Evolutionary conservation across 2,329 filamentous ascomycete genomes (phyloP).

Genomic region (Apiospora sp.): DNA sequence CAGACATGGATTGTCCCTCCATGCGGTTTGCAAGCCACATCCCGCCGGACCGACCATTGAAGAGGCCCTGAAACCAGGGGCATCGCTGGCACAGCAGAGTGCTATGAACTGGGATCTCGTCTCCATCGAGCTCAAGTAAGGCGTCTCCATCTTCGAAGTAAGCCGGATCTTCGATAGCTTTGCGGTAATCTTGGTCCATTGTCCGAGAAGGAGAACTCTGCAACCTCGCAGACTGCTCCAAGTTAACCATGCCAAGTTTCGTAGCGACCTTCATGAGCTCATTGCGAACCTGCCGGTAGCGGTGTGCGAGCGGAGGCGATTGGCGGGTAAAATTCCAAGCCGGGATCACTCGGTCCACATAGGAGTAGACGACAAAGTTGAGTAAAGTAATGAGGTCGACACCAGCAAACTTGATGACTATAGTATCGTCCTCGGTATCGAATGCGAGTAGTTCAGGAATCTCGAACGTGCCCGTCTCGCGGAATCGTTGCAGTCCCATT

Average conservation of each 20-base stretch:
- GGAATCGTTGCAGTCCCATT: constrained; percentile 65
- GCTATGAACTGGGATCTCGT: constrained; percentile 78
- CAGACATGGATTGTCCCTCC: constrained; percentile 46
- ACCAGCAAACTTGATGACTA: constrained; percentile 70
- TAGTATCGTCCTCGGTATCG: constrained; percentile 57
- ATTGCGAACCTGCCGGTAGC: constrained; percentile 80
- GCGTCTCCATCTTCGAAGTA: constrained; percentile 86
- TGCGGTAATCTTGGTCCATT: constrained; percentile 73
- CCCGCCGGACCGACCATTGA: constrained; percentile 85
- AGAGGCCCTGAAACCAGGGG: constrained; percentile 91
- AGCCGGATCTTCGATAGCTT: constrained; percentile 70
- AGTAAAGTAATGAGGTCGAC: constrained; percentile 81
- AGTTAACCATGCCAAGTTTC: constrained; percentile 70
- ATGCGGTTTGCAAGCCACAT: constrained; percentile 81
- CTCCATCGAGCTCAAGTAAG: constrained; percentile 78
- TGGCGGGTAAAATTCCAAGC: constrained; percentile 84
- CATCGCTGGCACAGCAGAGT: constrained; percentile 82
- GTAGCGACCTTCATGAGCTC: constrained; percentile 90
- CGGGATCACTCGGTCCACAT: constrained; percentile 81
- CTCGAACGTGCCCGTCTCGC: constrained; percentile 60
- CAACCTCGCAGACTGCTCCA: constrained; percentile 80
- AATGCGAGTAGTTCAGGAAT: constrained; percentile 69
- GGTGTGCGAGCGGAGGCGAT: constrained; percentile 69
- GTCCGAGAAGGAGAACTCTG: constrained; percentile 72
- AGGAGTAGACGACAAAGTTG: constrained; percentile 81